A percentile compares a stretch with the other conserved stretches of the same genome.
These are phyloP conservation scores for Crithidia thermophila DNA, from an alignment of 208 protist species.

Conservation along the genomic window DNA sequence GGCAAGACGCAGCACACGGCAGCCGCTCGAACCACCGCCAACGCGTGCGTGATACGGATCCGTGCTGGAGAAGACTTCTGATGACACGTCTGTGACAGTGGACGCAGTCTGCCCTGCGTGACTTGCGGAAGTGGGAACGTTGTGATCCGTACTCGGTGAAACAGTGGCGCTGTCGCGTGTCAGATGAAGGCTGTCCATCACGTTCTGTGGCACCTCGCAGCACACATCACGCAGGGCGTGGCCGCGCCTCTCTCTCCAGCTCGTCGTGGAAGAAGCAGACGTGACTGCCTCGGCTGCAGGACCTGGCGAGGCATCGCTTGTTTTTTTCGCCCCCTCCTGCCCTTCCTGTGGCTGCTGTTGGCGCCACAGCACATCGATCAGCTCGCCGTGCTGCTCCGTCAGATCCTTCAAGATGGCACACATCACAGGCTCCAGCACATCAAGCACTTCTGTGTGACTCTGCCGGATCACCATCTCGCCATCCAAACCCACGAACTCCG, in stretches of 20 bases:
- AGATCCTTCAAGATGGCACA: conserved; percentile 94
- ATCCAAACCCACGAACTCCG: conserved; percentile 99
- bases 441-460: conserved; percentile 97
- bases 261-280: no score
- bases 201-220: conserved; percentile 18
- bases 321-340: not conserved
- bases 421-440: conserved; percentile 94
- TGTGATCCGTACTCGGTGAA: no score
- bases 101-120: not conserved
- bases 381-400: conserved; percentile 21
- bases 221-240: conserved; percentile 17
- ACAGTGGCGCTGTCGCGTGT: not conserved
- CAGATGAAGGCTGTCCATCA: conserved; percentile 8
- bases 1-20: conserved; percentile 28
- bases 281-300: no score
- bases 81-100: not conserved
- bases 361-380: conserved; percentile 15
- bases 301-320: no score
- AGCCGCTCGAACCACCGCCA: conserved; percentile 8
- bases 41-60: conserved; percentile 22
- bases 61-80: no score
- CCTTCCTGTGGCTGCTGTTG: conserved; percentile 17
- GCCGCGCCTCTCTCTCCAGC: not conserved
- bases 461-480: conserved; percentile 98
- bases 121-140: no score